A percentile compares a stretch with the other conserved stretches of the same genome.
These are phyloP conservation scores for Penicillium cataractarum DNA, from an alignment of 495 filamentous ascomycete genomes.

Conservation along the genomic window DNA sequence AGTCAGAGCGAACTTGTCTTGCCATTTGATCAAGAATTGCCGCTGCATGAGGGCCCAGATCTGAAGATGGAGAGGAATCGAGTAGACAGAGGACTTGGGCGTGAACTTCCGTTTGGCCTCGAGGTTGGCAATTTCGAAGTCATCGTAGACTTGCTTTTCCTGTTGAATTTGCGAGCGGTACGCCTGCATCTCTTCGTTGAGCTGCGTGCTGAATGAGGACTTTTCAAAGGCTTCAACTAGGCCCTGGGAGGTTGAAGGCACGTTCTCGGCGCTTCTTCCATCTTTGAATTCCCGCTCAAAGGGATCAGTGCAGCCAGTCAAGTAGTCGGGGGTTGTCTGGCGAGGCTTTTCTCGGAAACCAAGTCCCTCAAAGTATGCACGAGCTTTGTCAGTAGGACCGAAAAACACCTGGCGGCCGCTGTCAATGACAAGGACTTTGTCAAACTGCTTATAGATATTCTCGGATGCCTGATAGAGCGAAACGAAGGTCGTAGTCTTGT, in stretches of 20 bases:
- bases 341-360: conserved; percentile 79
- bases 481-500: conserved; percentile 78
- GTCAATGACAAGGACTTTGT: conserved; percentile 86
- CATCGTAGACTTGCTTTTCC: conserved; percentile 67
- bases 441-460: conserved; percentile 82
- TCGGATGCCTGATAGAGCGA: conserved; percentile 84
- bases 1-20: conserved; percentile 75
- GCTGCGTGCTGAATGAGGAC: conserved; percentile 57
- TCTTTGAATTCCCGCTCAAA: conserved; percentile 77
- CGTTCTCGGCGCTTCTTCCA: conserved; percentile 61
- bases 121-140: conserved; percentile 74
- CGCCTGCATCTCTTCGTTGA: conserved; percentile 66
- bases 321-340: conserved; percentile 83
- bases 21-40: conserved; percentile 82
- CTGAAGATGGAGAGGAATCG: conserved; percentile 76
- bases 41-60: conserved; percentile 81
- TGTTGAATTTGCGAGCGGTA: conserved; percentile 64
- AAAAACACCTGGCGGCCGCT: conserved; percentile 80
- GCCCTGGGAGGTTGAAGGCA: conserved; percentile 65
- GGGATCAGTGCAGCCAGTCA: conserved; percentile 83
- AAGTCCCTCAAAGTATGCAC: conserved; percentile 78
- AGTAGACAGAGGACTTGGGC: conserved; percentile 72
- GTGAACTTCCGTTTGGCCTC: conserved; percentile 77
- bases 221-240: conserved; percentile 69
- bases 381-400: conserved; percentile 69